Evolutionary conservation across 371 early-diverging fungal genomes (phyloP), one percentile per base, ranked within the genome.

Genomic region (Mycotypha africana): DNA sequence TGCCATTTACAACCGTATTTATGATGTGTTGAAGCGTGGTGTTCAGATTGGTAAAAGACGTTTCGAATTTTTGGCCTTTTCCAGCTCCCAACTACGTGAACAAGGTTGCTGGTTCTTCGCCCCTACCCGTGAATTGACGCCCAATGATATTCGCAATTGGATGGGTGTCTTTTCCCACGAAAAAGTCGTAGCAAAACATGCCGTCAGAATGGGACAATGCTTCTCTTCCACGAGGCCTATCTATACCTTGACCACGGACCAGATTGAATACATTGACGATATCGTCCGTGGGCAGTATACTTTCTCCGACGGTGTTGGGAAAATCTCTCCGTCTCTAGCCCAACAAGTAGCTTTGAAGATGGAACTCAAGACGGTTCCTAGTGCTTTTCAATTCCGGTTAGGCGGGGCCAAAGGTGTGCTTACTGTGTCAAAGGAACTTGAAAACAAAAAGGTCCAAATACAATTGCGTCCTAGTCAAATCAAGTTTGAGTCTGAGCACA

Each of bases 251-350:
- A 26, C 59, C 0, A 24, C 35, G 0, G 23, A 65, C 0, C 60
- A 84, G 5, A 61, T 83, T 2, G 46, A 57, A 17, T 42, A 52
- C 15, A 81, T 86, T 26, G 42, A 54, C 0, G 90, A 91, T 43
- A 65, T 89, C 25, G 61, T 64, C 32, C 53, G 58, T 4, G 71
- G 81, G 42, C 68, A 70, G 0, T 85, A 68, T 50, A 63, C 51
- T 1, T 93, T 91, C 52, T 82, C 88, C 4, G 95, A 95, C 55
- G 95, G 95, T 10, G 81, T 88, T n/a, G 94, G 94, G 6, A 66
- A 60, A 19, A 81, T 92, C 7, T 77, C 85, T 0, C 49, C 48
- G 7, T 53, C 22, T 2, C 45, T 85, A 14, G 86, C 87, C 0
- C 45, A 62, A 32, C 58, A 71, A 53, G 75, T 87, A 8, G 74